phyloP scores from a whole-genome alignment of 306 rosid genomes.

The Cucurbita argyrosperma region DNA sequence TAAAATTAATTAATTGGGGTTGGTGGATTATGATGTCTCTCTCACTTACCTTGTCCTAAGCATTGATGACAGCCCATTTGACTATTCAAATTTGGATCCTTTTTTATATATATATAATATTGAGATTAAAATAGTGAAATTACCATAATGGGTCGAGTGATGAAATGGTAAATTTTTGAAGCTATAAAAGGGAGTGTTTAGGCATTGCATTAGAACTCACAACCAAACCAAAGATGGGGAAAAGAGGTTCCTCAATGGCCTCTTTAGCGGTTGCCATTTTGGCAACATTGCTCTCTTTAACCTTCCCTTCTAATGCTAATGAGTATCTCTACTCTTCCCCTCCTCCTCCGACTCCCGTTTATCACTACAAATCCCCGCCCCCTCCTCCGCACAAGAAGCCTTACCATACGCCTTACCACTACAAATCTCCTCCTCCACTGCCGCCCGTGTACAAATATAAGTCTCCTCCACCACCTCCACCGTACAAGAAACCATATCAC shows the following conservation, averaged over 20 bases:
- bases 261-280: background rate
- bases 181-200: background rate
- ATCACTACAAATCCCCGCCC: background rate
- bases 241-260: slow-evolving; percentile 5
- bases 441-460: background rate
- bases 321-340: slow-evolving; percentile 4
- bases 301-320: background rate
- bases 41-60: background rate
- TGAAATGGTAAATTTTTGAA: background rate
- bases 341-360: background rate
- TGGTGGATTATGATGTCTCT: background rate
- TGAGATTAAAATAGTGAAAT: background rate
- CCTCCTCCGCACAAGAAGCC: background rate
- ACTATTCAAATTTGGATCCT: slow-evolving; percentile 4
- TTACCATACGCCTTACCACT: no score
- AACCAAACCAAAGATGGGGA: background rate
- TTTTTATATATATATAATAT: background rate
- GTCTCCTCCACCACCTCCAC: background rate
- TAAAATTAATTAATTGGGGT: background rate
- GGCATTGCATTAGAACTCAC: background rate
- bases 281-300: background rate
- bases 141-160: background rate
- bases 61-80: background rate
- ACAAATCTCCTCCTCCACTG: background rate
- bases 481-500: background rate